Evolutionary conservation across 495 filamentous ascomycete genomes (phyloP), one percentile per base, ranked within the genome.

Genomic region (Pseudomonodictys pantanalensis): DNA sequence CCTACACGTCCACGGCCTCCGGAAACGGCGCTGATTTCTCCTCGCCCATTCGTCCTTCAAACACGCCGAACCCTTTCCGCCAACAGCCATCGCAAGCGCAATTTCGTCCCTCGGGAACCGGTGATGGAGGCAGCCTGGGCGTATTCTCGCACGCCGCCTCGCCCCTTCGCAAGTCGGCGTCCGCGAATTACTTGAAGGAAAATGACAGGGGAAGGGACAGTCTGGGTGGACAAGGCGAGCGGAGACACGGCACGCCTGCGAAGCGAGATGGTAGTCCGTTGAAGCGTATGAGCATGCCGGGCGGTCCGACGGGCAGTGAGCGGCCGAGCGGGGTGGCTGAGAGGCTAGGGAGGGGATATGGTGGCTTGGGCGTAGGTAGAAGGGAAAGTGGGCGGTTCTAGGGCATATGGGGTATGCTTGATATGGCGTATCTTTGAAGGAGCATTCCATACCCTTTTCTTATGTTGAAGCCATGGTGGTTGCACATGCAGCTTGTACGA

Each of bases 71-170:
- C 33, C 71, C 77, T 3, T 80, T 85, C 50, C 79, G 81, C 9
- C 81, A 85, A 63, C 81, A 83, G 4, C 81, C 22, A 11, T 42
- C 52, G 0, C 24, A 55, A 23, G 39, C 47, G 24, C 54, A 47
- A 5, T 55, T 20, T 32, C 61, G 67, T 9, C 68, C 72, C 1
- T 69, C 44, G 22, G 64, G 70, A 24, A 73, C 72, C 10, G 80
- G 85, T 3, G 84, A 88, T 66, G 91, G 91, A 39, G 91, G 91
- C 12, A 92, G 82, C 69, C 48, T 68, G 28, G 66, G 66, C n/a
- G 66, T 68, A 15, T 68, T 54, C 33, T 48, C 39, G 2, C 66
- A 68, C 41, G 66, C 66, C 11, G 49, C 52, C 0, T 59, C 53
- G 12, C 66, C 66, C 0, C 30, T 68, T 0, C 17, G 62, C 11